These are phyloP conservation scores for Talaromyces borbonicus DNA, from an alignment of 495 filamentous ascomycete genomes.

Conservation along the genomic window DNA sequence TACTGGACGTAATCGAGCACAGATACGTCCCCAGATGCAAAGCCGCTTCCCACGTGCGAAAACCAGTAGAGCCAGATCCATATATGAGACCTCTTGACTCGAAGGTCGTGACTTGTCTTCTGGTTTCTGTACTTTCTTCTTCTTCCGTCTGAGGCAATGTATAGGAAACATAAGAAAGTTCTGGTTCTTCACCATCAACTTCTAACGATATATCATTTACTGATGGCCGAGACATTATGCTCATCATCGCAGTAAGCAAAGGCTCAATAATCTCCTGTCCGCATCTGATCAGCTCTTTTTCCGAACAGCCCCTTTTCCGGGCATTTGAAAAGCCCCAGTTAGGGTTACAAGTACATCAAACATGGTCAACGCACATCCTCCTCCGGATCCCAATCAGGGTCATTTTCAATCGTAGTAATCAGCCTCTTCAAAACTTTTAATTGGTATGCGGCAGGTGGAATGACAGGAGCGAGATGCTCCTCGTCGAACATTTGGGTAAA, in stretches of 20 bases:
- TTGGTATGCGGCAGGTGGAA: conserved; percentile 57
- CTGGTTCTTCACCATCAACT: conserved; percentile 19
- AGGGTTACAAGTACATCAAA: conserved; percentile 8
- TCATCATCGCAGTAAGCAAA: conserved; percentile 52
- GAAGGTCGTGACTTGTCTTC: conserved; percentile 13
- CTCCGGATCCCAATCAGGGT: conserved; percentile 60
- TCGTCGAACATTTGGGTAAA: conserved; percentile 55
- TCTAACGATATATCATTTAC: conserved; percentile 36
- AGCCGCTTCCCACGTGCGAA: conserved; percentile 89
- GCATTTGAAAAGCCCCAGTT: too few species aligned
- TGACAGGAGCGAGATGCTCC: conserved; percentile 31
- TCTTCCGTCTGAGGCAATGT: conserved; percentile 28
- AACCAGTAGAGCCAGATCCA: conserved; percentile 67
- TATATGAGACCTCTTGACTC: conserved; percentile 71
- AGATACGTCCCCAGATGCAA: conserved; percentile 77
- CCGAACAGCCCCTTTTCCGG: too few species aligned
- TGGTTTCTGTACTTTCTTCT: too few species aligned
- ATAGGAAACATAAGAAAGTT: conserved; percentile 69
- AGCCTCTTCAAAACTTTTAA: conserved; percentile 64
- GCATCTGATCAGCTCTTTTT: background rate
- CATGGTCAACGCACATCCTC: conserved; percentile 64
- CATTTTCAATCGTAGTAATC: conserved; percentile 51
- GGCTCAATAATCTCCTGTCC: conserved; percentile 65
- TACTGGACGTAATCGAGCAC: conserved; percentile 28
- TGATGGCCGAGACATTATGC: conserved; percentile 47